These are phyloP conservation scores for Leccinum subtestaceum DNA, from an alignment of 768 basidiomycete species.

Conservation along the genomic window DNA sequence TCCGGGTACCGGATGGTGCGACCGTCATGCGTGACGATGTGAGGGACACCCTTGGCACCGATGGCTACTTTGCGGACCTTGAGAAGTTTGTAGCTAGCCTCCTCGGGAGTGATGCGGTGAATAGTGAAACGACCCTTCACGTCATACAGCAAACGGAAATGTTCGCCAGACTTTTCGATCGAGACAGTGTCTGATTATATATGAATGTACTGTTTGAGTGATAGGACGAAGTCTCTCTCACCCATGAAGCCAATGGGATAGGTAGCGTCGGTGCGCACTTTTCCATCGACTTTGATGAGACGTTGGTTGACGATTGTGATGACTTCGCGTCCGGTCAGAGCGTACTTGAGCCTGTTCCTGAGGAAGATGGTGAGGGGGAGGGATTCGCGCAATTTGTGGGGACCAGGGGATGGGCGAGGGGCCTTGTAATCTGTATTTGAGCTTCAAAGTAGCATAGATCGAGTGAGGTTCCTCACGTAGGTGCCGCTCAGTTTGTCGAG, in stretches of 20 bases:
- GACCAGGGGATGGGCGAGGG: slow-evolving; percentile 95
- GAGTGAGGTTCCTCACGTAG: slow-evolving; percentile 56
- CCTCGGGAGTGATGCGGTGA: slow-evolving; percentile 98
- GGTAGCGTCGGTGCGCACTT: slow-evolving; percentile 96
- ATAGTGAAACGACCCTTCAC: slow-evolving; percentile 99
- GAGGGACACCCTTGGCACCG: slow-evolving; percentile 91
- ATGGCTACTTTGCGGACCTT: slow-evolving; percentile 91
- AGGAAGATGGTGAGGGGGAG: slow-evolving; percentile 97
- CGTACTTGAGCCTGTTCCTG: slow-evolving; percentile 99
- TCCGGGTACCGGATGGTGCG: slow-evolving; percentile 99
- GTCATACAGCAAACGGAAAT: slow-evolving; percentile 99
- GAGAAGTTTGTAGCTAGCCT: slow-evolving; percentile 94
- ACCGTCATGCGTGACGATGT: slow-evolving; percentile 98
- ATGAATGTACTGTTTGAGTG: neutral
- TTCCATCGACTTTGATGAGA: slow-evolving; percentile 96
- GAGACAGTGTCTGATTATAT: slow-evolving; percentile 78
- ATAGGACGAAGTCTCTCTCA: slow-evolving; percentile 40
- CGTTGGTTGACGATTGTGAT: slow-evolving; percentile 93
- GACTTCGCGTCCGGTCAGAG: slow-evolving; percentile 94
- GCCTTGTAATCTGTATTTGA: slow-evolving; percentile 50
- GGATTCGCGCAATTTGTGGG: slow-evolving; percentile 98
- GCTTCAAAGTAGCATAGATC: neutral
- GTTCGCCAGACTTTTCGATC: slow-evolving; percentile 97
- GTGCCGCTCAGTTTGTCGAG: slow-evolving; percentile 97
- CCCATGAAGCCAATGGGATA: slow-evolving; percentile 98